Conservation (phyloP, 768 basidiomycete genomes). For the Suillus cothurnatus region DNA sequence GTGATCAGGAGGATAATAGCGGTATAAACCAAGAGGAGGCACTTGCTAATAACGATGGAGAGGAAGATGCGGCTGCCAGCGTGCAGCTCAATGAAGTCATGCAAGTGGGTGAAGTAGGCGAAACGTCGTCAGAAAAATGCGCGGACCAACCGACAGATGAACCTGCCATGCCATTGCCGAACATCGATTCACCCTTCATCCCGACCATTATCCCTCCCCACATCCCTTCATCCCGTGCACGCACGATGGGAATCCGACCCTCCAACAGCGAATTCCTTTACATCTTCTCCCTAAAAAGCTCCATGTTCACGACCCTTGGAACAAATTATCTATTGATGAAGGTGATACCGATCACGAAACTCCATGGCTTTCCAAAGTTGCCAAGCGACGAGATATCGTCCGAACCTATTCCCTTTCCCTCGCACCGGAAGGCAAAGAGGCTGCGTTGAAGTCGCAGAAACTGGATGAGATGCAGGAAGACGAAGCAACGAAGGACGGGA, state of each 20-base stretch:
- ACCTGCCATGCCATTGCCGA: not conserved
- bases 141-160: not conserved
- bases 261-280: slow-evolving; percentile 38
- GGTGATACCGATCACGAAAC: slow-evolving; percentile 5
- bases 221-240: slow-evolving; percentile 45
- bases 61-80: not conserved
- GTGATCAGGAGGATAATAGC: not conserved
- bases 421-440: slow-evolving; percentile 1
- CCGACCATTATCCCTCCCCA: slow-evolving; percentile 39
- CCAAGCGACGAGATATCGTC: slow-evolving; percentile 25
- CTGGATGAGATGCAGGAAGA: slow-evolving; percentile 12
- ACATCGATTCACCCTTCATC: slow-evolving; percentile 30
- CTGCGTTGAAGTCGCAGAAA: slow-evolving; percentile 3
- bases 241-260: slow-evolving; percentile 19
- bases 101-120: not conserved
- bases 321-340: slow-evolving; percentile 27
- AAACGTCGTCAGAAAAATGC: not conserved
- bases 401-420: slow-evolving; percentile 34
- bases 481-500: slow-evolving; percentile 15
- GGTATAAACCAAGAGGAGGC: not conserved
- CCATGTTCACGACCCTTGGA: slow-evolving; percentile 47
- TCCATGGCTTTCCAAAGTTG: slow-evolving; percentile 29
- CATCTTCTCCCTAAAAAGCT: slow-evolving; percentile 42
- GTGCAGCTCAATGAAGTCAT: not conserved
- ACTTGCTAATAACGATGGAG: not conserved